A percentile compares a stretch with the other conserved stretches of the same genome.
Conservation (phyloP, 495 filamentous ascomycete genomes). For the Lophium mytilinum region DNA sequence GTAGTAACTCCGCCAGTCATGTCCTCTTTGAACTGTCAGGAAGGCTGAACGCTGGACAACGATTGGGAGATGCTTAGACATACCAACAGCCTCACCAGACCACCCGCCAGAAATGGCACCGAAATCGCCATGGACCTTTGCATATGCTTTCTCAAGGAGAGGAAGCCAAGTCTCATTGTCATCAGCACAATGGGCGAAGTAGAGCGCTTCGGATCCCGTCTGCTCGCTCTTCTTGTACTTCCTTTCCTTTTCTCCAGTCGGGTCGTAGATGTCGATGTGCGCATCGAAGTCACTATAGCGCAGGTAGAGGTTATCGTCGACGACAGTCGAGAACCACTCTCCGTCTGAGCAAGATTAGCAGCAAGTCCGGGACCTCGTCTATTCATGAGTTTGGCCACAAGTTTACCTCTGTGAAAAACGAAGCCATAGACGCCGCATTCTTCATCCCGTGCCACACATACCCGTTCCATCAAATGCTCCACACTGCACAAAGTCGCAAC, state of each 20-base stretch:
- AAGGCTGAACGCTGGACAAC: no score
- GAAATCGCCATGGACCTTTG: slow-evolving; percentile 88
- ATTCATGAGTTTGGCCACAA: no score
- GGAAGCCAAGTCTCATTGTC: slow-evolving; percentile 92
- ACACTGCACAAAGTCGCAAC: slow-evolving; percentile 77
- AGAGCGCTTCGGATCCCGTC: slow-evolving; percentile 67
- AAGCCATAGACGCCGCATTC: slow-evolving; percentile 87
- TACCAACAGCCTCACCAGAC: slow-evolving; percentile 69
- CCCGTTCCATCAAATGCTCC: slow-evolving; percentile 62
- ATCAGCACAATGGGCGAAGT: slow-evolving; percentile 78
- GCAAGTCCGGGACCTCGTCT: no score
- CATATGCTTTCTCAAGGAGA: slow-evolving; percentile 89
- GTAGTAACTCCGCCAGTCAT: slow-evolving; percentile 86
- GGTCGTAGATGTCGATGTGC: slow-evolving; percentile 20
- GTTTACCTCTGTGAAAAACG: slow-evolving; percentile 61
- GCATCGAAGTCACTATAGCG: slow-evolving; percentile 70
- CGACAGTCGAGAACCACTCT: slow-evolving; percentile 82
- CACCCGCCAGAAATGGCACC: slow-evolving; percentile 74
- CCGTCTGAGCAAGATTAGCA: slow-evolving; percentile 43
- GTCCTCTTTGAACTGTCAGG: slow-evolving; percentile 44
- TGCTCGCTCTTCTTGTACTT: slow-evolving; percentile 32
- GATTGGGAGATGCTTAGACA: no score
- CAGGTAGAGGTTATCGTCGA: slow-evolving; percentile 79
- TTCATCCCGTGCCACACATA: slow-evolving; percentile 77
- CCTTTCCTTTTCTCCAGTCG: slow-evolving; percentile 10